Percentiles rank a stretch among this genome's conserved stretches.
Conservation (phyloP, 768 basidiomycete genomes). For the Gloeophyllum trabeum region DNA sequence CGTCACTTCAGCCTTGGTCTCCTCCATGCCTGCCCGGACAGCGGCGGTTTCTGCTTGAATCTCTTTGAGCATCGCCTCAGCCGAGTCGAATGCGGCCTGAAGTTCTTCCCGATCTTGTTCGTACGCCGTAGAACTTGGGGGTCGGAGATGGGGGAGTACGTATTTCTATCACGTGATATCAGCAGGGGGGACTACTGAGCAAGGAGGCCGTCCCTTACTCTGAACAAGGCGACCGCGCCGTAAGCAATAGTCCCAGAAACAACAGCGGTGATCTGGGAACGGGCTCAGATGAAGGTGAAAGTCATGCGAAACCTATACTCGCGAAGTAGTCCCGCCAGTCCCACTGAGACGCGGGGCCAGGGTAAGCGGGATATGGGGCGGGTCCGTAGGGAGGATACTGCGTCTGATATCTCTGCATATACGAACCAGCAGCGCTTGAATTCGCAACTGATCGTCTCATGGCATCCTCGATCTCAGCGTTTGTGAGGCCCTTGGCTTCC, state of each 20-base stretch:
- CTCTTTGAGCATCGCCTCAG: constrained; percentile 69
- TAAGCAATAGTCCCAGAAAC: constrained; percentile 81
- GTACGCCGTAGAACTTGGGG: constrained; percentile 81
- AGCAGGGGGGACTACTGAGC: constrained; percentile 2
- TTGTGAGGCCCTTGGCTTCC: constrained; percentile 86
- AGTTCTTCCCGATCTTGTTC: constrained; percentile 80
- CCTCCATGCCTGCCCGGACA: constrained; percentile 62
- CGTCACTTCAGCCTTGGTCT: constrained; percentile 65
- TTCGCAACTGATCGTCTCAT: constrained; percentile 46
- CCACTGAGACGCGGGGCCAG: constrained; percentile 43
- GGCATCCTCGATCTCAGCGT: constrained; percentile 78
- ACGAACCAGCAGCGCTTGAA: constrained; percentile 9
- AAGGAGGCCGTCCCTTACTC: constrained; percentile 29
- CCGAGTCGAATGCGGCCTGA: constrained; percentile 82
- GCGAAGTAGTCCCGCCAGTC: constrained; percentile 99
- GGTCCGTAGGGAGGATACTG: constrained; percentile 35
- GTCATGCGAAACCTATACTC: constrained; percentile 23
- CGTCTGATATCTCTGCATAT: constrained; percentile 8
- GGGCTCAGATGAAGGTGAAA: constrained; percentile 1
- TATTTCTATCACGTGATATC: constrained; percentile 57
- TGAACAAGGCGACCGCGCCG: constrained; percentile 69
- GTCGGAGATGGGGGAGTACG: constrained; percentile 80
- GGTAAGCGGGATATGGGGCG: constrained; percentile 22
- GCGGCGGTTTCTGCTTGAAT: constrained; percentile 70
- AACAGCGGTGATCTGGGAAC: constrained; percentile 75